Evolutionary conservation across 805 yeast species (phyloP), one percentile per base, ranked within the genome.

Genomic region (Babjeviella inositovora): DNA sequence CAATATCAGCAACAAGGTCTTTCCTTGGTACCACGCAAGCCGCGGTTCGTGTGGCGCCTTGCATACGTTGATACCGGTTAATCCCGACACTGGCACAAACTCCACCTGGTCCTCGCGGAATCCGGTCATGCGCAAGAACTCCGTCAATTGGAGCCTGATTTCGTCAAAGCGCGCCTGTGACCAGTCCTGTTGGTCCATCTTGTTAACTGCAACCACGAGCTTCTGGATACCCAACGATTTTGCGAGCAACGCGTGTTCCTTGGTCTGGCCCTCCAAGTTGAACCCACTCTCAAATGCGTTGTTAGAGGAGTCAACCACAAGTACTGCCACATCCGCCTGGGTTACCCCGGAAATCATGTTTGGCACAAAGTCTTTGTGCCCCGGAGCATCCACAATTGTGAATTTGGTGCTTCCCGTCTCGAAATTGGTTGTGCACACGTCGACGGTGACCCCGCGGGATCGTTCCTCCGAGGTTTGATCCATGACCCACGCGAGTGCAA

Each of bases 401-500:
- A 72, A 75, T 22, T 57, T 47, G 5, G 70, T 55, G 3, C 34
- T 41, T 1, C 38, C 25, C 3, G 85, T 73, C 34, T 69, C 75
- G 29, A 79, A 71, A 18, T 56, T 52, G 6, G 79, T 70, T 25
- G 74, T 71, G 27, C 79, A 71, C 15, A 77, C 67, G 38, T 79
- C 92, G 13, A 77, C 70, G 3, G 92, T 79, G 4, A 79, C 82
- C 23, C 92, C 92, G 23, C 85, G 55, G 6, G 52, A 31, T 32
- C 92, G 58, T 45, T 79, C 92, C 39, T 79, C 90, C 1, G 54
- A 45, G 0, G 87, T 75, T 40, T 76, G 85, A 43, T 79, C 92
- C 69, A 80, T 57, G 18, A 77, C 65, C 92, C 92, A 79, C 2
- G 92, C 92, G 23, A 77, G 53, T 4, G 87, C 80, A 48, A 79